Evolutionary conservation across 805 yeast species (phyloP), one percentile per base, ranked within the genome.

Genomic region (Barnettozyma siamensis): DNA sequence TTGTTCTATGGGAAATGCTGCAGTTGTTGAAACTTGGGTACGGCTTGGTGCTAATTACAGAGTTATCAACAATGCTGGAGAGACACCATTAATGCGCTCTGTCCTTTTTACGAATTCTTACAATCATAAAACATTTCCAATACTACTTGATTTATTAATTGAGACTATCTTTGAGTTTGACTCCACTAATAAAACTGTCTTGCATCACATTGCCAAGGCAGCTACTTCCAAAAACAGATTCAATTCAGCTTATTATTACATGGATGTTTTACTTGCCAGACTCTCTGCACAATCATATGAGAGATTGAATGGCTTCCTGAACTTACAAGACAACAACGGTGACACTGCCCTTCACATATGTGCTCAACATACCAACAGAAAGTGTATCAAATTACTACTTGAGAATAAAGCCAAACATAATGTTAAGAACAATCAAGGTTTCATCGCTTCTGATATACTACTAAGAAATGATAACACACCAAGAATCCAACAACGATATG

Each of bases 41-140:
- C 70, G 78, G 23, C 77, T 82, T 31, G 95, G 96, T 5, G 93
- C 95, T 3, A 75, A 80, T 62, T 73, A 76, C 42, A 62, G 71
- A 35, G 69, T 70, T 4, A 63, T 74, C 13, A 84, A 84, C 53
- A 72, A 78, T 45, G 72, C 73, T 34, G 96, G 96, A 0, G 87
- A 89, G 57, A 89, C 88, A 18, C 94, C 98, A 5, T 67, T 93
- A 30, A 83, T 91, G 64, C 77, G 95, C 52, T 70, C 93, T 19
- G 84, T 91, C 2, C 70, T 81, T 51, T 93, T 88, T 66, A 89
- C 95, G 38, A 93, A 93, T 64, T 83, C 95, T 42, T 88, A 74
- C 59, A 83, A 86, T 26, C 71, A 84, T 48, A 74, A 88, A 46
- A 78, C 91, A 13, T 91, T 93, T 55, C 83, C 93, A 5, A 75